phyloP scores from a whole-genome alignment of 2,329 filamentous ascomycete genomes.

The Sporothrix pseudoabietina region DNA sequence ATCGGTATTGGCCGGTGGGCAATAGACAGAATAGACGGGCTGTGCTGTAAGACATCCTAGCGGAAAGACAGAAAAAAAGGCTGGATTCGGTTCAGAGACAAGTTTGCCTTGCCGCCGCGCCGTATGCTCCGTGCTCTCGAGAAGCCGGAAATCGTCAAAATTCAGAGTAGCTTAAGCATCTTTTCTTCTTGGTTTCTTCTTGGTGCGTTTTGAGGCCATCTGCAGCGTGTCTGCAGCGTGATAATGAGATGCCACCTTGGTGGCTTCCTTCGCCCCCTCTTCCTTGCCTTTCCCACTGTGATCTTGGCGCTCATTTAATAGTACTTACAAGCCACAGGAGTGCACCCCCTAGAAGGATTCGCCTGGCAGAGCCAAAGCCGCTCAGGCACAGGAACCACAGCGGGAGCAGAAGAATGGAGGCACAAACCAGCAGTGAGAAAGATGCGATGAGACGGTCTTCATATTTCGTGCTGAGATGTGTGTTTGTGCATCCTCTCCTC shows the following conservation, averaged over 20 bases:
- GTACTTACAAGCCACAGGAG: constrained; percentile 10
- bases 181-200: not conserved
- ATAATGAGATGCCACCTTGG: not conserved
- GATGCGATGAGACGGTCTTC: not conserved
- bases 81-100: not conserved
- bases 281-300: not conserved
- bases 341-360: not conserved
- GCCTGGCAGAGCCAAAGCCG: constrained; percentile 12
- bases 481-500: not conserved
- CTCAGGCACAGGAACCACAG: not conserved
- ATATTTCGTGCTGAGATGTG: not conserved
- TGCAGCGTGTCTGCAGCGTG: not conserved
- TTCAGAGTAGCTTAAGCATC: not conserved
- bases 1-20: not conserved
- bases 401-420: not conserved
- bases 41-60: constrained; percentile 18
- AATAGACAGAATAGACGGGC: not conserved
- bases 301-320: constrained; percentile 13
- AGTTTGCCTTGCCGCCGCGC: not conserved
- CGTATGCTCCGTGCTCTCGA: not conserved
- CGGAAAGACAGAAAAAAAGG: not conserved
- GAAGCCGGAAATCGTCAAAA: not conserved
- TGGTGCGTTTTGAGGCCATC: not conserved
- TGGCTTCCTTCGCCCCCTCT: not conserved
- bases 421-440: not conserved